Conservation (phyloP, 2,329 filamentous ascomycete species). For the Cryphonectria carpinicola region DNA sequence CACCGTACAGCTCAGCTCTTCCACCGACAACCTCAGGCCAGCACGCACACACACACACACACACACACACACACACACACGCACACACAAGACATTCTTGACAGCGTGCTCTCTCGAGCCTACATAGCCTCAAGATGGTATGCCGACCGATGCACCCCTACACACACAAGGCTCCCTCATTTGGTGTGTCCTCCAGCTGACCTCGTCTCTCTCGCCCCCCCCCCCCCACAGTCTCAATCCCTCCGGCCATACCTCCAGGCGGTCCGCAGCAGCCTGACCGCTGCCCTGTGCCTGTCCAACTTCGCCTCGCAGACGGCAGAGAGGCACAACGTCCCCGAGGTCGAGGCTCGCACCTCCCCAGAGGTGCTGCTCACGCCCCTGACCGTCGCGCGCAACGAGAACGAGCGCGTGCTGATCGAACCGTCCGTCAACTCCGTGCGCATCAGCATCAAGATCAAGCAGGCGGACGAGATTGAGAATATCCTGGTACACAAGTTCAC, state of each 20-base stretch:
- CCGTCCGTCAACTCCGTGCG: constrained; percentile 96
- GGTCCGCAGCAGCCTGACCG: constrained; percentile 91
- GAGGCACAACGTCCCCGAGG: constrained; percentile 96
- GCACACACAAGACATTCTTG: constrained; percentile 19
- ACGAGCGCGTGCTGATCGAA: constrained; percentile 94
- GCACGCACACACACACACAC: background rate
- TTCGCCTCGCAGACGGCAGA: constrained; percentile 97
- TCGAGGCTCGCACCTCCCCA: constrained; percentile 89
- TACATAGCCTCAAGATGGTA: constrained; percentile 22
- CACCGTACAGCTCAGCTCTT: constrained; percentile 17
- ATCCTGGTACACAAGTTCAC: constrained; percentile 99
- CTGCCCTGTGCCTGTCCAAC: constrained; percentile 91
- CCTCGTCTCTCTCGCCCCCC: background rate
- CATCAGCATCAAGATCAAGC: constrained; percentile 98
- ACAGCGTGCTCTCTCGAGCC: constrained; percentile 14
- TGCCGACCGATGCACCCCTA: background rate
- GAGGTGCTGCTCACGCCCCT: constrained; percentile 93
- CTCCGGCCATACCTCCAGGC: constrained; percentile 95
- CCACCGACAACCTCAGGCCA: constrained; percentile 18
- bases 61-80: too few relatives aligned
- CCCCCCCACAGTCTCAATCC: constrained; percentile 76
- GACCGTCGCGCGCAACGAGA: constrained; percentile 91
- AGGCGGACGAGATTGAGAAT: constrained; percentile 98
- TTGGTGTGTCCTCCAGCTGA: constrained; percentile 31
- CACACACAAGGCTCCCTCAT: background rate